Evolutionary conservation across 805 yeast genomes (phyloP).

Genomic region (Suhomyces canberraensis): DNA sequence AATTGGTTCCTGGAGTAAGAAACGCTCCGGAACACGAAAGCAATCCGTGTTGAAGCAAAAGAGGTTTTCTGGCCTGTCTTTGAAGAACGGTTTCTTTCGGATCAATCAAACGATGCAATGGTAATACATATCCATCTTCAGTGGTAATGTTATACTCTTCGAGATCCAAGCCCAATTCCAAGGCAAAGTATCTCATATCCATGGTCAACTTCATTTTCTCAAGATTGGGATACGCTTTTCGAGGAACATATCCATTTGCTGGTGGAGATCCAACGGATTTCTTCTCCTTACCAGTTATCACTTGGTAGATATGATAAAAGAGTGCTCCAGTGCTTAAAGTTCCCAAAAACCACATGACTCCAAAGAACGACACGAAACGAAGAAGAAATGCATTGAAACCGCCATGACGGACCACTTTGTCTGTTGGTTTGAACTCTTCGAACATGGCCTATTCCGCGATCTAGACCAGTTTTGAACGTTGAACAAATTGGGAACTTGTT

Average conservation of each 20-base stretch:
- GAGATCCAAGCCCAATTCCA: constrained; percentile 56
- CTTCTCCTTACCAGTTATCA: constrained; percentile 27
- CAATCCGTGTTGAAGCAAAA: constrained; percentile 80
- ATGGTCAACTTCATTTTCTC: constrained; percentile 28
- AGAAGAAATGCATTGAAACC: constrained; percentile 16
- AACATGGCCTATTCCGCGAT: too few relatives aligned
- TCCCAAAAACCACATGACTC: constrained; percentile 27
- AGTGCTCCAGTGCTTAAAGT: constrained; percentile 25
- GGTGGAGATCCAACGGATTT: constrained; percentile 13
- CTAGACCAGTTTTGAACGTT: too few relatives aligned
- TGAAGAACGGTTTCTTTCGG: constrained; percentile 35
- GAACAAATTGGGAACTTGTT: too few relatives aligned
- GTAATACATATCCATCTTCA: constrained; percentile 74
- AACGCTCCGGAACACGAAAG: constrained; percentile 85
- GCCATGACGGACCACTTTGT: constrained; percentile 20
- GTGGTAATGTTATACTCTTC: constrained; percentile 62
- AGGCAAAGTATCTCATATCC: constrained; percentile 67
- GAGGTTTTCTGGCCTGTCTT: constrained; percentile 49
- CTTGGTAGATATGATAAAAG: constrained; percentile 27
- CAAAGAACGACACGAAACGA: constrained; percentile 24
- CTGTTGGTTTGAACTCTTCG: constrained; percentile 23
- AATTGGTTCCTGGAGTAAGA: constrained; percentile 76
- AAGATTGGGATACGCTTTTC: constrained; percentile 34
- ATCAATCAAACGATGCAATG: constrained; percentile 58
- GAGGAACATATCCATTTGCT: constrained; percentile 24